Evolutionary conservation across 805 yeast species (phyloP), one percentile per base, ranked within the genome.

Genomic region (Cyberlindnera misumaiensis): DNA sequence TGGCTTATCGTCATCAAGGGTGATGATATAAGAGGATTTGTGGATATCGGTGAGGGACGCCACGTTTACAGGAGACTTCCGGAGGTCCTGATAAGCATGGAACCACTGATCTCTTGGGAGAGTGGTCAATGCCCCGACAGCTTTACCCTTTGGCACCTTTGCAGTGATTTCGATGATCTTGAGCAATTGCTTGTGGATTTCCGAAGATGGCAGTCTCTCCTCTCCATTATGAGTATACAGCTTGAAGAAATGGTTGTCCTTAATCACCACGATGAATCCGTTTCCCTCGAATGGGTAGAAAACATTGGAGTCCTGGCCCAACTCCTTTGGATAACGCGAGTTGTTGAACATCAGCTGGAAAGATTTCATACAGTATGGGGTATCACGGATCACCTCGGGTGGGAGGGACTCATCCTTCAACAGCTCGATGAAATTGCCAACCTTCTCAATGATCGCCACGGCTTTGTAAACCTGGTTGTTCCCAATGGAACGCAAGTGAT

Each of bases 351-450:
- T 83, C 67, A 77, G 75, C 55, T 75, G 76, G 73, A 86, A 89
- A 26, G 94, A 80, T 60, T 86, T 88, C 97, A 90, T 90, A 64
- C 97, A 90, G 57, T 77, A 83, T n/a, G 97, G 95, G 47, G 68
- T 69, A 38, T 78, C 80, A 63, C 77, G 83, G 56, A 86, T 66
- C 41, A 66, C 61, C 62, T 90, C 97, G 4, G 96, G 85, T 40
- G 80, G 86, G 50, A 90, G 68, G 12, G 83, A 67, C 61, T 85
- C 89, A 44, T 64, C 64, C 56, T 83, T 90, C 40, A 87, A 70
- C 35, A 72, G 57, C 42, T 70, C 70, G 68, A 77, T 73, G 59
- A 87, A 90, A 46, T 77, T 70, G 28, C 83, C 65, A 15, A 84
- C 77, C 42, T 83, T 77, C 35, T 73, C 69, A 29, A 83, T 70